These are phyloP conservation scores for Kokia cookei DNA, from an alignment of 441 rosid species.

Conservation along the genomic window DNA sequence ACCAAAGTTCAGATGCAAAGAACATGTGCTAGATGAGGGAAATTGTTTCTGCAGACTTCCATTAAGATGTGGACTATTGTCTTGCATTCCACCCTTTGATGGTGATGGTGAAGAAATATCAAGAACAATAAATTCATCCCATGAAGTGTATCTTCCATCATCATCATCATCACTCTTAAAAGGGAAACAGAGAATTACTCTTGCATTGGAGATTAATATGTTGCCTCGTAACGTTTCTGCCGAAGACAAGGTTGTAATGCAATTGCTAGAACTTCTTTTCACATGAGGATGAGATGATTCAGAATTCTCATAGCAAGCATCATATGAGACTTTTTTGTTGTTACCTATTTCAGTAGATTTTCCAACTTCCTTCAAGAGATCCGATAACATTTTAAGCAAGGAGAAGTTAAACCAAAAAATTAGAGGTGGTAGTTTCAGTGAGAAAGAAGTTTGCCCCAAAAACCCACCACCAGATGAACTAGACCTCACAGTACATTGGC, in stretches of 20 bases:
- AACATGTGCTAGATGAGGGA: slow-evolving; percentile 34
- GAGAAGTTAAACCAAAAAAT: slow-evolving; percentile 67
- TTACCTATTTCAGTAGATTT: slow-evolving; percentile 31
- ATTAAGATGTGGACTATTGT: slow-evolving; percentile 27
- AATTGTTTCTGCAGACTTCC: slow-evolving; percentile 25
- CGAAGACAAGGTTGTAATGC: slow-evolving; percentile 24
- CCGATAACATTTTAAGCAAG: slow-evolving; percentile 43
- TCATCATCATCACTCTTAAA: slow-evolving; percentile 35
- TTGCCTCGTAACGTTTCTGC: slow-evolving; percentile 44
- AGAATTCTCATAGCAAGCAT: slow-evolving; percentile 16
- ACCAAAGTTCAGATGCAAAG: slow-evolving; percentile 56
- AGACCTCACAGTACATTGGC: slow-evolving; percentile 37
- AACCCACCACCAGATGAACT: slow-evolving; percentile 37
- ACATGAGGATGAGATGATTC: slow-evolving; percentile 21
- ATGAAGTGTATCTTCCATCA: slow-evolving; percentile 29
- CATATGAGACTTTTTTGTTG: slow-evolving; percentile 15
- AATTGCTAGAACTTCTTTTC: slow-evolving; percentile 32
- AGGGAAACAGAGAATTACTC: slow-evolving; percentile 78
- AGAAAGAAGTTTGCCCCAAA: slow-evolving; percentile 43
- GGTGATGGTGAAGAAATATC: slow-evolving; percentile 50
- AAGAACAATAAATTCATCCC: slow-evolving; percentile 68
- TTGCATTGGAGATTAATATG: slow-evolving; percentile 63
- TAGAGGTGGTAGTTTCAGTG: slow-evolving; percentile 66
- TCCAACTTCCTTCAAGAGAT: slow-evolving; percentile 51
- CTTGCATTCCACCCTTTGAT: slow-evolving; percentile 31